A percentile compares a stretch with the other conserved stretches of the same genome.
Conservation (phyloP, 2,329 filamentous ascomycete species). For the Cercospora beticola region DNA sequence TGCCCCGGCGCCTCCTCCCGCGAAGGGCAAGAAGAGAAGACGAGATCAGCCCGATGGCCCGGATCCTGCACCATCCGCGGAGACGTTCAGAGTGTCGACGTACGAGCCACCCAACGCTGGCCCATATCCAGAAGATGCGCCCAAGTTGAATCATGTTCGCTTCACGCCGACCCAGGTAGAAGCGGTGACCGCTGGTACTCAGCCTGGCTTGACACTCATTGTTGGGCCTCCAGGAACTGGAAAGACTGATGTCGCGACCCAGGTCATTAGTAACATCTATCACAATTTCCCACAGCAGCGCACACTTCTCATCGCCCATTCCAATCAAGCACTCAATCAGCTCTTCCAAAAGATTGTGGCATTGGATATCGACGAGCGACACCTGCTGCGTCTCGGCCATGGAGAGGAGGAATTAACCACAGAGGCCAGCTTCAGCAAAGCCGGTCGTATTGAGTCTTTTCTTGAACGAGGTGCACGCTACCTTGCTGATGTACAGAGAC, state of each 20-base stretch:
- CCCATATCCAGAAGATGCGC: conserved; percentile 81
- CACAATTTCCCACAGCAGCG: conserved; percentile 94
- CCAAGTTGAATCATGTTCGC: conserved; percentile 76
- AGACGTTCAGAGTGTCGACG: conserved; percentile 77
- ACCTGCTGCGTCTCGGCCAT: conserved; percentile 87
- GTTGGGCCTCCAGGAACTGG: conserved; percentile 95
- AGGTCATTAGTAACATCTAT: conserved; percentile 98
- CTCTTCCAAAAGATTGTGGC: conserved; percentile 97
- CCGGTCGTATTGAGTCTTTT: conserved; percentile 92
- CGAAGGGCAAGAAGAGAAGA: conserved; percentile 79
- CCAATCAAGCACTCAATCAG: conserved; percentile 96
- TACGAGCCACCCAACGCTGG: conserved; percentile 87
- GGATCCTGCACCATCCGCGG: conserved; percentile 58
- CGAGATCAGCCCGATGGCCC: conserved; percentile 70
- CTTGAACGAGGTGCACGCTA: conserved; percentile 79
- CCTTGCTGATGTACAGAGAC: conserved; percentile 77
- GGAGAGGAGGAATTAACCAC: conserved; percentile 92
- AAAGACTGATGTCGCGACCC: conserved; percentile 98
- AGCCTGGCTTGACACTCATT: conserved; percentile 89
- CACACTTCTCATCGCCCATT: conserved; percentile 90
- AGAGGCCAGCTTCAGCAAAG: conserved; percentile 85
- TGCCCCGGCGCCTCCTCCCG: conserved; percentile 48
- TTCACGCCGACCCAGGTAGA: conserved; percentile 92
- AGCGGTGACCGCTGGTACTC: conserved; percentile 88
- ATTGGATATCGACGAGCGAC: conserved; percentile 91